Conservation (phyloP, 2,329 filamentous ascomycete genomes). For the Bipolaris bicolor region DNA sequence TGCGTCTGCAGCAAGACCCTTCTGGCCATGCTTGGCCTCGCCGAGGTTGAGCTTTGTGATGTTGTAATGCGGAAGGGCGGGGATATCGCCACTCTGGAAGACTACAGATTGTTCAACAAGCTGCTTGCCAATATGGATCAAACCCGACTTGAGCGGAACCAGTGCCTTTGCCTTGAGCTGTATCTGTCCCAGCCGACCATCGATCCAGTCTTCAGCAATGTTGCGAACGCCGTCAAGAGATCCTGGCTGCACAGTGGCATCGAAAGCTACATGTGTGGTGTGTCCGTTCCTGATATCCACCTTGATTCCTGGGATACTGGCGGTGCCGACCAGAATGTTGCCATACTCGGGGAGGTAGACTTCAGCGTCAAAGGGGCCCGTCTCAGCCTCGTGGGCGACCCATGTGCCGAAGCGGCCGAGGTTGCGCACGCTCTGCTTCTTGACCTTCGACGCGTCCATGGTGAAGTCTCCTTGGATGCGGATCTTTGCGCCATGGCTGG, state of each 20-base stretch:
- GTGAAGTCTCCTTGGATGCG: slow-evolving; percentile 82
- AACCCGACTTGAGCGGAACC: slow-evolving; percentile 76
- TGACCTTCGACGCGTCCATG: slow-evolving; percentile 78
- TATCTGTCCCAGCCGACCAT: slow-evolving; percentile 74
- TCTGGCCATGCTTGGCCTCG: slow-evolving; percentile 65
- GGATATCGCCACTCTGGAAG: slow-evolving; percentile 77
- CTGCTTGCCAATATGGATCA: slow-evolving; percentile 80
- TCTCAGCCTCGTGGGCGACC: slow-evolving; percentile 78
- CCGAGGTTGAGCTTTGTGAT: slow-evolving; percentile 80
- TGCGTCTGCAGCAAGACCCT: slow-evolving; percentile 80
- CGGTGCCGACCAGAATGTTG: slow-evolving; percentile 77
- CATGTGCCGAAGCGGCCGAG: slow-evolving; percentile 80
- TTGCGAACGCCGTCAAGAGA: slow-evolving; percentile 76
- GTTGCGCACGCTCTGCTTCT: slow-evolving; percentile 71
- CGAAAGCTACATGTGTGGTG: slow-evolving; percentile 77
- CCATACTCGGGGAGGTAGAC: slow-evolving; percentile 85
- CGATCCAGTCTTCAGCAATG: slow-evolving; percentile 87
- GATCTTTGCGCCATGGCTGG: slow-evolving; percentile 74
- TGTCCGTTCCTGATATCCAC: slow-evolving; percentile 80
- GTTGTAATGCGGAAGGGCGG: slow-evolving; percentile 79
- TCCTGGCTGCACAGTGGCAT: slow-evolving; percentile 77
- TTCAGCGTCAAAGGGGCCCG: slow-evolving; percentile 71
- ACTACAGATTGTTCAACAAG: slow-evolving; percentile 73
- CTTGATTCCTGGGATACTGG: slow-evolving; percentile 74
- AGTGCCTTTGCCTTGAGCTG: slow-evolving; percentile 75